Evolutionary conservation across 768 basidiomycete genomes (phyloP).

Genomic region (Obba rivulosa): DNA sequence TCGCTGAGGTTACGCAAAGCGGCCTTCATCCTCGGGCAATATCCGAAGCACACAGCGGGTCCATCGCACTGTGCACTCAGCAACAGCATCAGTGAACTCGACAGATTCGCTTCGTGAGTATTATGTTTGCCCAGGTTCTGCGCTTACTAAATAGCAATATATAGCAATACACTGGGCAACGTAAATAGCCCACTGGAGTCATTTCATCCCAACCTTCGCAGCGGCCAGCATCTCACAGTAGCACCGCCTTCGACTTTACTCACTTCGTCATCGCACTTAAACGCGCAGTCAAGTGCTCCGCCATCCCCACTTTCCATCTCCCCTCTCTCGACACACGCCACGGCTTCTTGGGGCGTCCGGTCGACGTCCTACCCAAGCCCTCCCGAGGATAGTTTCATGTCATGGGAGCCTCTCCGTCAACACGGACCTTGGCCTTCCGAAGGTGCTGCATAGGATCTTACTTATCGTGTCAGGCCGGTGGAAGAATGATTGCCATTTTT

Average conservation of each 20-base stretch:
- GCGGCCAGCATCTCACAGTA: neutral
- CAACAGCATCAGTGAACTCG: slow-evolving; percentile 46
- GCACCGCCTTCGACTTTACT: too few relatives aligned
- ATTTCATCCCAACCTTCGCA: slow-evolving; percentile 16
- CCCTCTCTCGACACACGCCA: slow-evolving; percentile 5
- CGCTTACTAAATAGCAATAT: neutral
- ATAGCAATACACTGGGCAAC: slow-evolving; percentile 39
- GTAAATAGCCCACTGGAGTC: slow-evolving; percentile 22
- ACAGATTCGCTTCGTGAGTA: slow-evolving; percentile 48
- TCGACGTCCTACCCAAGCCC: slow-evolving; percentile 24
- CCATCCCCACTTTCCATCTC: neutral
- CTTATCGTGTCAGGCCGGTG: too few relatives aligned
- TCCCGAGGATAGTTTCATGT: slow-evolving; percentile 56
- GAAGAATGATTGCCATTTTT: too few relatives aligned
- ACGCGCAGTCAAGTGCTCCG: neutral
- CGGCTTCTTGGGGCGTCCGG: slow-evolving; percentile 17
- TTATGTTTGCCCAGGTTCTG: slow-evolving; percentile 6
- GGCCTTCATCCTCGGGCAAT: slow-evolving; percentile 46
- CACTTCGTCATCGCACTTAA: neutral
- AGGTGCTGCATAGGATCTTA: too few relatives aligned
- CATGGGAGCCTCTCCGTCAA: slow-evolving; percentile 48
- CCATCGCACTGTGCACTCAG: slow-evolving; percentile 29
- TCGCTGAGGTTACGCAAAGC: slow-evolving; percentile 58
- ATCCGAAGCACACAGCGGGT: slow-evolving; percentile 32
- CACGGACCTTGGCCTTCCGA: too few relatives aligned